A percentile compares a stretch with the other conserved stretches of the same genome.
phyloP scores from a whole-genome alignment of 1,284 basidiomycete species.

The Vanrija sp. region DNA sequence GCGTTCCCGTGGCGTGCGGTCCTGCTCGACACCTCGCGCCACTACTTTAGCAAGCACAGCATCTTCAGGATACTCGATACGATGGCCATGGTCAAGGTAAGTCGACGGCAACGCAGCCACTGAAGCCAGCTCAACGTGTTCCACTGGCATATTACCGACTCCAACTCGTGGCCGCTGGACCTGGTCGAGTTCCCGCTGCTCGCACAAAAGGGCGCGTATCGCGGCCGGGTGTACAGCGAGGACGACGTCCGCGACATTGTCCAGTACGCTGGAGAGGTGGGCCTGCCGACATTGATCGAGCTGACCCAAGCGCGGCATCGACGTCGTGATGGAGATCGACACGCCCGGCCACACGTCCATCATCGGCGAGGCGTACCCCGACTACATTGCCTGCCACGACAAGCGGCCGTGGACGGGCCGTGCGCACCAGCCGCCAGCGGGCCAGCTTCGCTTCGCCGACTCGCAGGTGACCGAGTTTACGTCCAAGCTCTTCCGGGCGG shows the following conservation, averaged over 20 bases:
- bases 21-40: slow-evolving; percentile 66
- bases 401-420: slow-evolving; percentile 56
- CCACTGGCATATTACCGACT: slow-evolving; percentile 48
- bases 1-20: slow-evolving; percentile 60
- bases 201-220: slow-evolving; percentile 65
- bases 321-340: slow-evolving; percentile 71
- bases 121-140: slow-evolving; percentile 60
- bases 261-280: slow-evolving; percentile 65
- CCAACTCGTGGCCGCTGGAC: slow-evolving; percentile 63
- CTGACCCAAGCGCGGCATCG: slow-evolving; percentile 63
- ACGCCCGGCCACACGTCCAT: slow-evolving; percentile 65
- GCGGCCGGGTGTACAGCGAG: slow-evolving; percentile 58
- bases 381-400: slow-evolving; percentile 67
- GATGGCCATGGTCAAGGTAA: slow-evolving; percentile 80
- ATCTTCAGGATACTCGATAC: slow-evolving; percentile 61
- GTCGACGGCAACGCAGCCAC: slow-evolving; percentile 17
- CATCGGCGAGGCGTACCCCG: slow-evolving; percentile 63
- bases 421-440: slow-evolving; percentile 65
- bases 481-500: slow-evolving; percentile 50
- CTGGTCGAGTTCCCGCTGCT: slow-evolving; percentile 63
- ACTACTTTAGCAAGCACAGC: neutral
- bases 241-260: slow-evolving; percentile 63
- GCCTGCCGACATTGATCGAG: slow-evolving; percentile 25
- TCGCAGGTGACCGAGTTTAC: slow-evolving; percentile 53
- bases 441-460: slow-evolving; percentile 69